Evolutionary conservation across 257 asterid genomes (phyloP), one percentile per base, ranked within the genome.

Genomic region (Fraxinus americana): DNA sequence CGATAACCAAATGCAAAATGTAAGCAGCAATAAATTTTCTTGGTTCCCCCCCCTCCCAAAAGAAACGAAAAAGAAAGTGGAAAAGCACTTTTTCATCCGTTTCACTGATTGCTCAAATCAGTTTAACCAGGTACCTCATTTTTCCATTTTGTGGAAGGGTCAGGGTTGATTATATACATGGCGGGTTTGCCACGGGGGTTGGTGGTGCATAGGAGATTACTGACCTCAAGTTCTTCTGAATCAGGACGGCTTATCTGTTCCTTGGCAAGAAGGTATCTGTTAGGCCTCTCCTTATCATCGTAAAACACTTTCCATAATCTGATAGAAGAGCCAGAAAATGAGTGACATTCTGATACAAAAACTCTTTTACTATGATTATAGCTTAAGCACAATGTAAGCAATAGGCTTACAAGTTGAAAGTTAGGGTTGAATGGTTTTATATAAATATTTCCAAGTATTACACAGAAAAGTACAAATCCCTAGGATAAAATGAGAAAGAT

Each of bases 261-360:
- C 87, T 89, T 86, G 74, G 97, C 99, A 27, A 95, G 96, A 77
- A 90, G 78, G 77, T 95, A 95, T 80, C 99, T 83, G 84, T 90
- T 90, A 36, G 95, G 97, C 87, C 97, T 85, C 81, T 90, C 97
- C 87, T 90, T 89, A 63, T 95, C 97, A 81, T 95, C 99, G 73
- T 86, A 95, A 78, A 92, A 95, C 75, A 95, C 99, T 86, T 95
- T 95, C 99, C 99, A 95, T 74, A 88, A 74, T 78, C 98, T 94
- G 86, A 73, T 27, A 14, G 7, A 8, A 81, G 30, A 65, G 19
- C 50, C 43, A 45, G 35, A 71, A 78, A 48, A 30, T 29, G 71
- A 76, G 27, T 17, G 43, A 6, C 38, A 75, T 59, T 74, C 71
- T 70, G 30, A 9, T 38, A 9, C 13, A 50, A 50, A 36, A 50